Percentiles rank a stretch among this genome's conserved stretches.
These are phyloP conservation scores for Dictyostelium firmibasis DNA, from an alignment of 78 protist genomes.

Conservation along the genomic window DNA sequence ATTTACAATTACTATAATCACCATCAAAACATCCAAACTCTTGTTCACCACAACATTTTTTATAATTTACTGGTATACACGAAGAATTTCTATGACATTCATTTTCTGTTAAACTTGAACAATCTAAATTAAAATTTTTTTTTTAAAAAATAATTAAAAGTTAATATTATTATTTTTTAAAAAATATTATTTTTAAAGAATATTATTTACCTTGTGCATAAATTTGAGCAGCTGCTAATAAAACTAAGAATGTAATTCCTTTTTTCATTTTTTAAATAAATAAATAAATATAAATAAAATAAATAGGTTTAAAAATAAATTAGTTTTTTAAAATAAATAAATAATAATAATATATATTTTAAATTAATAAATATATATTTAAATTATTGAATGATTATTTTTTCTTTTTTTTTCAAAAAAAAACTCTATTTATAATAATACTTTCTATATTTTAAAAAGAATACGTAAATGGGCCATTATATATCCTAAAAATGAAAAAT, in stretches of 20 bases:
- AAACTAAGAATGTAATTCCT: neutral
- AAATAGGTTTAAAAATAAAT: no score
- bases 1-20: neutral
- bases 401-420: no score
- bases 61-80: neutral
- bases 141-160: neutral
- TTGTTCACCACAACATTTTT: neutral
- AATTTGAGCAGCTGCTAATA: neutral
- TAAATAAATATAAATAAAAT: no score
- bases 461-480: no score
- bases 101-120: neutral
- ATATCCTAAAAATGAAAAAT: no score
- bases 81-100: neutral
- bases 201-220: neutral
- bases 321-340: no score
- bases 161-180: neutral
- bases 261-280: neutral
- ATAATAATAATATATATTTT: no score
- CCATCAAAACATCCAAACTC: neutral
- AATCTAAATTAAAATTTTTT: neutral
- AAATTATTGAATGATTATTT: no score
- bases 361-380: no score
- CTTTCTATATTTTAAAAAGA: no score
- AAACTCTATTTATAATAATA: no score
- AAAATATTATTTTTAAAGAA: neutral